phyloP scores from a whole-genome alignment of 192 early-diverging fungal species.

The Obelidium mucronatum region DNA sequence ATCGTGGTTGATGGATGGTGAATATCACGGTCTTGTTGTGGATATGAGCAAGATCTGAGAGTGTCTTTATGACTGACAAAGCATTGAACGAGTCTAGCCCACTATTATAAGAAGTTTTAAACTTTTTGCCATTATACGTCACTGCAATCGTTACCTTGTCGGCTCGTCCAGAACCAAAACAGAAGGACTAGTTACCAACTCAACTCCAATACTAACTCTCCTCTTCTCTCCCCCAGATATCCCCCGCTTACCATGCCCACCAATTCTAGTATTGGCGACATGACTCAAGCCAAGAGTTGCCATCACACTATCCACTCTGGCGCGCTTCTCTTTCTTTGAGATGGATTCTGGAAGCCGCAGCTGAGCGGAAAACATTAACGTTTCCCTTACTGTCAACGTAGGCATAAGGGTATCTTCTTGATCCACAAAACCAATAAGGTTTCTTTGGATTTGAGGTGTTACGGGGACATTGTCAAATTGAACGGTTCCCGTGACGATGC shows the following conservation, averaged over 20 bases:
- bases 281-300: constrained; percentile 68
- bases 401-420: constrained; percentile 60
- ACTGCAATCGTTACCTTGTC: constrained; percentile 10
- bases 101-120: constrained; percentile 39
- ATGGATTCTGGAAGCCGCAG: constrained; percentile 73
- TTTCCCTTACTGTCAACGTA: constrained; percentile 80
- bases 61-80: constrained; percentile 66
- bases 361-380: constrained; percentile 76
- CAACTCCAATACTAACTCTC: constrained; percentile 67
- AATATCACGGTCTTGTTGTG: constrained; percentile 77
- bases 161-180: constrained; percentile 64
- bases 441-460: constrained; percentile 25
- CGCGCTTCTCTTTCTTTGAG: constrained; percentile 52
- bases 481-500: constrained; percentile 43
- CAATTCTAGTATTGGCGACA: constrained; percentile 63
- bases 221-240: constrained; percentile 65
- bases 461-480: constrained; percentile 40
- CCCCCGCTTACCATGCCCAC: constrained; percentile 46
- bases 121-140: neutral
- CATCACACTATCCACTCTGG: constrained; percentile 73
- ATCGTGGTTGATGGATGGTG: constrained; percentile 91
- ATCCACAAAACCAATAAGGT: constrained; percentile 55
- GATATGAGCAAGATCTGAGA: constrained; percentile 65
- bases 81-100: constrained; percentile 68
- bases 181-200: constrained; percentile 59